Evolutionary conservation across 805 yeast species (phyloP).

Genomic region (Metschnikowia peoriensis): DNA sequence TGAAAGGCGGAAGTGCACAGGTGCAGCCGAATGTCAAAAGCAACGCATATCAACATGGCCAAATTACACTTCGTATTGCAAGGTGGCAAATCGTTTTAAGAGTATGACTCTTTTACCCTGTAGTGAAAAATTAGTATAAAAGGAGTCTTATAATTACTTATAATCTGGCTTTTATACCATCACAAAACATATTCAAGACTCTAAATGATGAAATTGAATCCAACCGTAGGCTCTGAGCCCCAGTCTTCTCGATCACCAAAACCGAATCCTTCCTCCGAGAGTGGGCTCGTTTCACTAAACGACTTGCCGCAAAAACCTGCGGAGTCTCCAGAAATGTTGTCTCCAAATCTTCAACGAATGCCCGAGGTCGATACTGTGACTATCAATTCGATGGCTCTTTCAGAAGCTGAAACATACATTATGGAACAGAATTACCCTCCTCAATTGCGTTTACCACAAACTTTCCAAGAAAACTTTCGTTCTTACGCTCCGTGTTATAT

Average conservation of each 20-base stretch:
- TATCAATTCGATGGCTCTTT: slow-evolving; percentile 25
- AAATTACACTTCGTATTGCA: not conserved
- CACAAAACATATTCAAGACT: not conserved
- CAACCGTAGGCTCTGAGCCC: not conserved
- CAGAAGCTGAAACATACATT: slow-evolving; percentile 36
- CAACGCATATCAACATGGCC: not conserved
- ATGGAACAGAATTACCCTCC: slow-evolving; percentile 18
- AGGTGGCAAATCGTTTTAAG: not conserved
- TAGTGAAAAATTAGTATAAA: too few relatives aligned
- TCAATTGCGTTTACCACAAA: slow-evolving; percentile 28
- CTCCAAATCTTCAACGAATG: not conserved
- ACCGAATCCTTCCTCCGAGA: not conserved
- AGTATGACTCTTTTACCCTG: not conserved
- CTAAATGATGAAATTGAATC: not conserved
- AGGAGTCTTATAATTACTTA: not conserved
- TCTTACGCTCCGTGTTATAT: slow-evolving; percentile 35
- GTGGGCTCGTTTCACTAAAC: not conserved
- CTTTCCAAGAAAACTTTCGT: slow-evolving; percentile 34
- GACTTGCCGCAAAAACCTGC: not conserved
- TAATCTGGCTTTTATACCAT: not conserved
- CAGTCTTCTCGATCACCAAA: not conserved
- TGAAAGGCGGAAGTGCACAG: not conserved
- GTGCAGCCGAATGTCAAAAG: not conserved
- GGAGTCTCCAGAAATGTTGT: not conserved
- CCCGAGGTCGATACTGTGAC: not conserved